Percentiles rank a stretch among this genome's conserved stretches.
phyloP scores from a whole-genome alignment of 805 yeast genomes.

The Nematodospora valgi region DNA sequence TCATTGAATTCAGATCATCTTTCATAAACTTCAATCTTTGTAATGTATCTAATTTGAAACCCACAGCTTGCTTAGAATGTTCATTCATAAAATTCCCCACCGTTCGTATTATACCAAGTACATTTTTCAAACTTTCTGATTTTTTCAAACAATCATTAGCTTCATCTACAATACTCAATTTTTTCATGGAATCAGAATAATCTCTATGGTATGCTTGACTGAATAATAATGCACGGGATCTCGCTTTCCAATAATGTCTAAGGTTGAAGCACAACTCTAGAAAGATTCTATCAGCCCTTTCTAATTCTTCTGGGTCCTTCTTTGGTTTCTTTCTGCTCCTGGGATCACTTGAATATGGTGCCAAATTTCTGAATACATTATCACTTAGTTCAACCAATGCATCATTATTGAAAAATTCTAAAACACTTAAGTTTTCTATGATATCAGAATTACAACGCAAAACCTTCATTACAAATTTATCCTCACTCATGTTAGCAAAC shows the following conservation, averaged over 20 bases:
- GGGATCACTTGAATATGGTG: constrained; percentile 72
- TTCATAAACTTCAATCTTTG: constrained; percentile 88
- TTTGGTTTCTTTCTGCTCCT: constrained; percentile 37
- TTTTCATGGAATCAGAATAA: constrained; percentile 64
- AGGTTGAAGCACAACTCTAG: constrained; percentile 80
- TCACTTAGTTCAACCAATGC: constrained; percentile 74
- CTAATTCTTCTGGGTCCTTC: constrained; percentile 72
- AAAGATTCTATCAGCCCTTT: constrained; percentile 82
- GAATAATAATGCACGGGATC: constrained; percentile 79
- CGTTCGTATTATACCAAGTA: constrained; percentile 79
- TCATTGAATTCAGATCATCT: constrained; percentile 81
- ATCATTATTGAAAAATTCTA: constrained; percentile 80
- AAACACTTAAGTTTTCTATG: constrained; percentile 62
- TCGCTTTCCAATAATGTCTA: constrained; percentile 86
- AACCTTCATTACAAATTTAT: constrained; percentile 65
- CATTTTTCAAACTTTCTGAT: constrained; percentile 64
- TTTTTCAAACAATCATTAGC: constrained; percentile 66
- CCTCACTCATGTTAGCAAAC: constrained; percentile 60
- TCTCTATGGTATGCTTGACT: constrained; percentile 74
- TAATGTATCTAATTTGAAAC: constrained; percentile 86
- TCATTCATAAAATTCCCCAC: constrained; percentile 98
- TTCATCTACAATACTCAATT: constrained; percentile 65
- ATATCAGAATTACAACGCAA: constrained; percentile 74
- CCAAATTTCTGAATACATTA: constrained; percentile 64
- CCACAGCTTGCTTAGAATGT: constrained; percentile 84